Percentiles rank a stretch among this genome's conserved stretches.
These are phyloP conservation scores for Echinochloa phyllopogon DNA, from an alignment of 176 grass and related monocot genomes.

Conservation along the genomic window DNA sequence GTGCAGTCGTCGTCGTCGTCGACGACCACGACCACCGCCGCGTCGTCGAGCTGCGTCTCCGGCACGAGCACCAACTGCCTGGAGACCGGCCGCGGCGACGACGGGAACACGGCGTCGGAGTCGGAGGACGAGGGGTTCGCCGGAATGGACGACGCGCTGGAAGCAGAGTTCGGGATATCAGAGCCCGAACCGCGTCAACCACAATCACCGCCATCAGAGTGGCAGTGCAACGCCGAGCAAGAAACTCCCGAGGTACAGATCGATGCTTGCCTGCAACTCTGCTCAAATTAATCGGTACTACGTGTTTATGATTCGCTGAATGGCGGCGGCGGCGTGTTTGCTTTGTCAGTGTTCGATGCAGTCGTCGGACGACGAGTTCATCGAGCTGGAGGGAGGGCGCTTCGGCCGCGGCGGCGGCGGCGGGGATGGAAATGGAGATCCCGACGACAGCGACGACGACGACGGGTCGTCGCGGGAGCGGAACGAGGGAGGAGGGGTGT, in stretches of 20 bases:
- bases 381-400: conserved; percentile 38
- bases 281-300: neutral
- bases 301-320: neutral
- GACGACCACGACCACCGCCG: neutral
- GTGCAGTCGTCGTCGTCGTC: neutral
- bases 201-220: neutral
- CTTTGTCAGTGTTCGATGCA: neutral
- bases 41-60: conserved; percentile 26
- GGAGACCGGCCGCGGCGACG: neutral
- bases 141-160: neutral
- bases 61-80: neutral
- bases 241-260: conserved; percentile 15
- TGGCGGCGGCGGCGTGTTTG: neutral
- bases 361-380: conserved; percentile 48
- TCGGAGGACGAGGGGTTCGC: neutral
- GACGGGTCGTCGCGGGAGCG: neutral
- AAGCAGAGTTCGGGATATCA: neutral
- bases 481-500: conserved; percentile 8
- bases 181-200: neutral
- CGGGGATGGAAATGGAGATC: neutral
- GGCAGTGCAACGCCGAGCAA: neutral
- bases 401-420: conserved; percentile 1
- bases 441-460: neutral
- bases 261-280: no score
- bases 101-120: neutral